phyloP scores from a whole-genome alignment of 2,329 filamentous ascomycete species.

The Colletotrichum sp. region DNA sequence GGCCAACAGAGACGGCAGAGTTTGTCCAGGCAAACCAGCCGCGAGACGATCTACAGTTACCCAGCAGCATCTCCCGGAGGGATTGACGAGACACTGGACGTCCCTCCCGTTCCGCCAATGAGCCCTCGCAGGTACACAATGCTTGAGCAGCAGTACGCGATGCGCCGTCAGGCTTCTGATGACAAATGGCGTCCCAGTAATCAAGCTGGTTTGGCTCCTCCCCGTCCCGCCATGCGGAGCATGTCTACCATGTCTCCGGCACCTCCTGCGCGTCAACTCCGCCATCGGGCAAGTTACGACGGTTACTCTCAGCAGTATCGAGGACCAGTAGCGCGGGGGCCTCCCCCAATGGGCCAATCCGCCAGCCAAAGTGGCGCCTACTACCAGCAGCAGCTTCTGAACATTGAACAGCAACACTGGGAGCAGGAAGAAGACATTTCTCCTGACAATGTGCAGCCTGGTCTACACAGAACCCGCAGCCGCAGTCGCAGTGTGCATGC shows the following conservation, averaged over 20 bases:
- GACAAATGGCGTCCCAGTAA: not conserved
- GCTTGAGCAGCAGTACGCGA: constrained; percentile 8
- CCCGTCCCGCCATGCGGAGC: not conserved
- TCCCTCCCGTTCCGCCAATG: constrained; percentile 27
- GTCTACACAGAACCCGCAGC: constrained; percentile 22
- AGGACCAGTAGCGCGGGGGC: constrained; percentile 10
- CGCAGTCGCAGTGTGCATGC: constrained; percentile 9
- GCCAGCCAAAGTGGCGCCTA: constrained; percentile 10
- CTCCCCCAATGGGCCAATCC: constrained; percentile 13
- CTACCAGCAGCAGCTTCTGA: constrained; percentile 16
- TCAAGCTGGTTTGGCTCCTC: not conserved
- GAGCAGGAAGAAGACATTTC: constrained; percentile 28
- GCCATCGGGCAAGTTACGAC: constrained; percentile 39
- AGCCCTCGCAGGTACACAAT: constrained; percentile 22
- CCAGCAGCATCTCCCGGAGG: constrained; percentile 21
- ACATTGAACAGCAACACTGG: constrained; percentile 26
- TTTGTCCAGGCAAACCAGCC: constrained; percentile 21
- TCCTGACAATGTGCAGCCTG: constrained; percentile 35
- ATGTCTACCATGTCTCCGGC: constrained; percentile 1
- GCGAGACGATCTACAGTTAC: constrained; percentile 25
- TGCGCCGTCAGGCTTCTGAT: constrained; percentile 1
- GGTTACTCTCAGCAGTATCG: constrained; percentile 23
- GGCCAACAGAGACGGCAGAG: constrained; percentile 8
- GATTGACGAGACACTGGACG: constrained; percentile 16
- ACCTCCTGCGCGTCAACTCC: constrained; percentile 24